phyloP scores from a whole-genome alignment of 768 basidiomycete genomes.

The Pleurotus tuoliensis region DNA sequence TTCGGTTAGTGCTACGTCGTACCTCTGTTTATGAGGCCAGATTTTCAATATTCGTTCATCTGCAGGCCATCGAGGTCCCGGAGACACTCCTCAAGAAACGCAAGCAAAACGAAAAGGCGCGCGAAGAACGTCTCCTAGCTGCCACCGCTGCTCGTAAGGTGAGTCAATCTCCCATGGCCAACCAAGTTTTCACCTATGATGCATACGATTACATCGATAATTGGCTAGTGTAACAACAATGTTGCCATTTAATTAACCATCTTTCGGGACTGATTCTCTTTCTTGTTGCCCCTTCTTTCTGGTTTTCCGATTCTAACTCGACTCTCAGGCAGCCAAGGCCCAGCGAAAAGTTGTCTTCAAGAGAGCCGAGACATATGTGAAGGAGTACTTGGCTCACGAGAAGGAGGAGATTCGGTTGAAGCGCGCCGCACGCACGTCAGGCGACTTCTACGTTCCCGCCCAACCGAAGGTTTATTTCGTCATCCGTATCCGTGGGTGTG shows the following conservation, averaged over 20 bases:
- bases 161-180: conserved; percentile 24
- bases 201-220: conserved; percentile 72
- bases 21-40: conserved; percentile 16
- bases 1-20: conserved; percentile 39
- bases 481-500: conserved; percentile 93
- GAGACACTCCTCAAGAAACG: conserved; percentile 99
- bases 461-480: conserved; percentile 98
- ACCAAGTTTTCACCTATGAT: conserved; percentile 50
- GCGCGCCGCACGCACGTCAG: conserved; percentile 85
- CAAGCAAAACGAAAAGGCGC: conserved; percentile 94
- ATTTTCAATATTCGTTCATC: conserved; percentile 11
- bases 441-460: conserved; percentile 97
- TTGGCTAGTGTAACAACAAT: conserved; percentile 80
- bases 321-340: conserved; percentile 70
- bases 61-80: conserved; percentile 90
- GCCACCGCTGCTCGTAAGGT: conserved; percentile 89
- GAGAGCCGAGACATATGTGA: conserved; percentile 96
- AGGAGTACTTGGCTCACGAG: conserved; percentile 92
- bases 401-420: conserved; percentile 95
- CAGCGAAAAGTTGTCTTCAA: conserved; percentile 99
- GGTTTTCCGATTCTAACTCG: conserved; percentile 8
- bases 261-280: conserved; percentile 79
- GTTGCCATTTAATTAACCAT: conserved; percentile 83
- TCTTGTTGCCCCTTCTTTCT: conserved; percentile 13
- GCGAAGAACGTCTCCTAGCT: conserved; percentile 87